Evolutionary conservation across 2,329 filamentous ascomycete genomes (phyloP).

Genomic region (Phialemoniopsis sp.): DNA sequence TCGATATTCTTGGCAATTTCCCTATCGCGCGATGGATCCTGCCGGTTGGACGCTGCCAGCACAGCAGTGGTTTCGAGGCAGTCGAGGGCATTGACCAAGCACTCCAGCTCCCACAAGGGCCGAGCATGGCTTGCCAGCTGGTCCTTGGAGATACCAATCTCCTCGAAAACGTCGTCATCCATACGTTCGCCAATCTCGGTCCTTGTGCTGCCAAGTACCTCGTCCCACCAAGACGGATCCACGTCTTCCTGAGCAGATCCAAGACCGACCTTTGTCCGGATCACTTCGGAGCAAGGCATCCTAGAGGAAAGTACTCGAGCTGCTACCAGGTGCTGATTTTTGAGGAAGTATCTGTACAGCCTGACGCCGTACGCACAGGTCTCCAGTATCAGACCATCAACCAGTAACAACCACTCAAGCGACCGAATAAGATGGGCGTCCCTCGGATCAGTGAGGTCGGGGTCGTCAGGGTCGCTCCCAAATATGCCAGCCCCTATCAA

Average conservation of each 20-base stretch:
- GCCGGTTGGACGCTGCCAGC: not conserved
- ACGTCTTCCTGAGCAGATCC: conserved; percentile 24
- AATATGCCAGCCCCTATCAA: conserved; percentile 70
- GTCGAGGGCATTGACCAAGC: conserved; percentile 61
- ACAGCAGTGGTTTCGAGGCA: conserved; percentile 58
- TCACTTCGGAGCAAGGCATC: conserved; percentile 44
- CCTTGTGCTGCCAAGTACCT: conserved; percentile 30
- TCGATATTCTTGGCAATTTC: conserved; percentile 53
- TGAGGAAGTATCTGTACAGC: conserved; percentile 79
- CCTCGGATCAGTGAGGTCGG: conserved; percentile 47
- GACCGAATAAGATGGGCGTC: conserved; percentile 72
- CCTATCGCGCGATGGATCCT: conserved; percentile 31
- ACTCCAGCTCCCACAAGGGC: conserved; percentile 66
- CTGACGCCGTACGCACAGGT: conserved; percentile 48
- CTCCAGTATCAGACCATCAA: conserved; percentile 45
- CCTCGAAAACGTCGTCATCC: conserved; percentile 24
- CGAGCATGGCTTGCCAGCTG: conserved; percentile 51
- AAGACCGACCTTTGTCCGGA: conserved; percentile 33
- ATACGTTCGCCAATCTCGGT: conserved; percentile 22
- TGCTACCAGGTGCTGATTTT: conserved; percentile 46
- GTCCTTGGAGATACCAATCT: conserved; percentile 26
- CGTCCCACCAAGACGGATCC: conserved; percentile 26
- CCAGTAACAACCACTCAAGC: conserved; percentile 78
- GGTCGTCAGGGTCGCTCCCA: conserved; percentile 55
- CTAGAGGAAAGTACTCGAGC: conserved; percentile 49